Percentiles rank a stretch among this genome's conserved stretches.
Conservation (phyloP, 1,284 basidiomycete genomes). For the Coriolopsis trogii region DNA sequence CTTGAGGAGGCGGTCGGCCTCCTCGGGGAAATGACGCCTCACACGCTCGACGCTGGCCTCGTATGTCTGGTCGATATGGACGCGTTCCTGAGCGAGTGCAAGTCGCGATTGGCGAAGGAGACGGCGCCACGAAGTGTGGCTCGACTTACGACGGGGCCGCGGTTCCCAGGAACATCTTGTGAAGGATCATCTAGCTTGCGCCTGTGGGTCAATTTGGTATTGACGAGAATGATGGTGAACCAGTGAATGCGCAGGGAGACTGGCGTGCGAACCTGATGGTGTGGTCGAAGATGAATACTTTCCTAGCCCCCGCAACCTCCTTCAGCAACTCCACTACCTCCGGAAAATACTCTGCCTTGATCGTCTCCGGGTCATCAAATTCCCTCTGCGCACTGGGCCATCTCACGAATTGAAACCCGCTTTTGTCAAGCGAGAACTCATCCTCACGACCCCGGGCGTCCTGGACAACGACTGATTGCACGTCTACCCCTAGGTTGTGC, state of each 20-base stretch:
- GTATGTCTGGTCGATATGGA: conserved; percentile 62
- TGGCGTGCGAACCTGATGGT: too few relatives aligned
- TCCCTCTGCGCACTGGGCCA: conserved; percentile 22
- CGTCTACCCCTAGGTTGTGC: conserved; percentile 28
- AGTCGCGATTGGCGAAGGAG: conserved; percentile 43
- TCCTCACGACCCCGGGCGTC: conserved; percentile 36
- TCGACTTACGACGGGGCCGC: too few relatives aligned
- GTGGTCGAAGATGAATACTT: too few relatives aligned
- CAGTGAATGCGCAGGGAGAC: too few relatives aligned
- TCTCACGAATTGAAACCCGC: conserved; percentile 43
- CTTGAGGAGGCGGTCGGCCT: conserved; percentile 46
- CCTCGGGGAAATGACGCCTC: conserved; percentile 49
- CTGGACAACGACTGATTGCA: conserved; percentile 26
- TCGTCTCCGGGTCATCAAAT: not conserved
- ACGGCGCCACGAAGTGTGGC: too few relatives aligned
- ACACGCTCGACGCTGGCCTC: conserved; percentile 51
- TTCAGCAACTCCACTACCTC: too few relatives aligned
- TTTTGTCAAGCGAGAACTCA: conserved; percentile 38
- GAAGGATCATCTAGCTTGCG: too few relatives aligned
- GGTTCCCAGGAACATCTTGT: too few relatives aligned
- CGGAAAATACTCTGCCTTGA: too few relatives aligned
- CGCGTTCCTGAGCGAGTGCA: conserved; percentile 37
- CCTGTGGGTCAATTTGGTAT: too few relatives aligned
- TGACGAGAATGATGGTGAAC: too few relatives aligned
- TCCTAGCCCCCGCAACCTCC: too few relatives aligned